Conservation (phyloP, 208 protist genomes). For the Wallacemonas rigidus region DNA sequence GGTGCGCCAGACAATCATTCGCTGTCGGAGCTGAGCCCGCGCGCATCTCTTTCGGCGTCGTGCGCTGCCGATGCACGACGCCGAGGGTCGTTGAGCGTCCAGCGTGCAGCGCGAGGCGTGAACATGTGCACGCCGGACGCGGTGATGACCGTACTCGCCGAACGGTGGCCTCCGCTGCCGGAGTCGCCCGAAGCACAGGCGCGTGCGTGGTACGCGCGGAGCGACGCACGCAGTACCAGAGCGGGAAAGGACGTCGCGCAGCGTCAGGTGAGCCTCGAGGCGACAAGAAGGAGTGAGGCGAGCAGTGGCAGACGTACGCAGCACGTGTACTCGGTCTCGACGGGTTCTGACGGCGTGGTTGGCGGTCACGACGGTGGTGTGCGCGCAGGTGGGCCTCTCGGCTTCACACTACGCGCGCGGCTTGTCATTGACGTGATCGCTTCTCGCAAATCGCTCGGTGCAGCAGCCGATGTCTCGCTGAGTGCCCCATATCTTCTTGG, state of each 20-base stretch:
- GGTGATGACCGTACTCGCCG: not conserved
- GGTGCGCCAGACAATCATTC: no score
- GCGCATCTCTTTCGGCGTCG: not conserved
- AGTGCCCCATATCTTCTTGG: slow-evolving; percentile 67
- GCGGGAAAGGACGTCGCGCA: no score
- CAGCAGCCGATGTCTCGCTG: slow-evolving; percentile 26
- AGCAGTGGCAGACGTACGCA: not conserved
- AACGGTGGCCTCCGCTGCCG: not conserved
- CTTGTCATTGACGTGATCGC: slow-evolving; percentile 74
- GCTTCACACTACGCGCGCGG: slow-evolving; percentile 16
- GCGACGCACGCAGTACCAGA: not conserved
- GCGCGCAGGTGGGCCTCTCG: not conserved
- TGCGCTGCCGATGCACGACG: not conserved
- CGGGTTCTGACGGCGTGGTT: no score
- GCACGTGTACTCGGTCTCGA: not conserved
- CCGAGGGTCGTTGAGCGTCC: not conserved
- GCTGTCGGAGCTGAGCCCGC: not conserved
- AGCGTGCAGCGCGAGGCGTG: not conserved
- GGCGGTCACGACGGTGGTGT: no score
- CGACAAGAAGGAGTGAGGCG: not conserved
- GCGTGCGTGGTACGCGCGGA: not conserved
- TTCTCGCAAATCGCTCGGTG: slow-evolving; percentile 71
- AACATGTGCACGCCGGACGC: not conserved
- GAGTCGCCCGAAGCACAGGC: slow-evolving; percentile 7
- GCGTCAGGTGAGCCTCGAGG: not conserved